Percentiles rank a stretch among this genome's conserved stretches.
These are phyloP conservation scores for Gamarada debralockiae DNA, from an alignment of 495 filamentous ascomycete genomes.

Conservation along the genomic window DNA sequence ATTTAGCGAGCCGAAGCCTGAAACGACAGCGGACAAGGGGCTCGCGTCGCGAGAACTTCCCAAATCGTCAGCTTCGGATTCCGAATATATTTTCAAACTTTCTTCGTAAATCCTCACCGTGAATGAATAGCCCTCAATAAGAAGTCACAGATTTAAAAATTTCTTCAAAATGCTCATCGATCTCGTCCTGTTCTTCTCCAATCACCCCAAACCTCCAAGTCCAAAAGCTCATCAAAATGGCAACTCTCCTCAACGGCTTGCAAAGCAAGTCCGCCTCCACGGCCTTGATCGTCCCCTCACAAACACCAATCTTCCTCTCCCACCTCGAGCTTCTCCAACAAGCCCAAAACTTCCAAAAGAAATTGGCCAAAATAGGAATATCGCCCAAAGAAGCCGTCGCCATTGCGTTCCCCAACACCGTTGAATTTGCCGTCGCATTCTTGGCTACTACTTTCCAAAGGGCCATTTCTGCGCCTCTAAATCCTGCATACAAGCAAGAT, in stretches of 20 bases:
- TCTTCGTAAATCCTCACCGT: too few relatives aligned
- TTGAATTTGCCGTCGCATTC: conserved; percentile 79
- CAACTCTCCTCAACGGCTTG: conserved; percentile 25
- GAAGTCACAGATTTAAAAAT: too few relatives aligned
- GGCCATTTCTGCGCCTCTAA: conserved; percentile 74
- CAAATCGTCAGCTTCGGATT: too few relatives aligned
- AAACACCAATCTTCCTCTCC: conserved; percentile 55
- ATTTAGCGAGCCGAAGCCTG: too few relatives aligned
- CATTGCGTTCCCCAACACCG: conserved; percentile 74
- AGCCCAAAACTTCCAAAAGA: conserved; percentile 60
- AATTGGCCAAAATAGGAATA: conserved; percentile 68
- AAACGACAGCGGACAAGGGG: too few relatives aligned
- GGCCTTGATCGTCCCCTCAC: conserved; percentile 66
- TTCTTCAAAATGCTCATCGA: too few relatives aligned
- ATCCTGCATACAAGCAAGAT: conserved; percentile 78
- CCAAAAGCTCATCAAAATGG: conserved; percentile 9
- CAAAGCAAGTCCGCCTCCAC: conserved; percentile 9
- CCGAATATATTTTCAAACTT: too few relatives aligned
- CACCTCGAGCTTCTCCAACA: conserved; percentile 59
- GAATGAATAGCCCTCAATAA: too few relatives aligned
- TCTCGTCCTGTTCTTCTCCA: too few relatives aligned
- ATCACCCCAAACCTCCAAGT: too few relatives aligned
- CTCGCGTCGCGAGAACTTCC: too few relatives aligned
- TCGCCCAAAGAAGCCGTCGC: conserved; percentile 61
- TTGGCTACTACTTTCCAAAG: conserved; percentile 76